A percentile compares a stretch with the other conserved stretches of the same genome.
These are phyloP conservation scores for Purpureocillium takamizusanense DNA, from an alignment of 2,329 filamentous ascomycete genomes.

Conservation along the genomic window DNA sequence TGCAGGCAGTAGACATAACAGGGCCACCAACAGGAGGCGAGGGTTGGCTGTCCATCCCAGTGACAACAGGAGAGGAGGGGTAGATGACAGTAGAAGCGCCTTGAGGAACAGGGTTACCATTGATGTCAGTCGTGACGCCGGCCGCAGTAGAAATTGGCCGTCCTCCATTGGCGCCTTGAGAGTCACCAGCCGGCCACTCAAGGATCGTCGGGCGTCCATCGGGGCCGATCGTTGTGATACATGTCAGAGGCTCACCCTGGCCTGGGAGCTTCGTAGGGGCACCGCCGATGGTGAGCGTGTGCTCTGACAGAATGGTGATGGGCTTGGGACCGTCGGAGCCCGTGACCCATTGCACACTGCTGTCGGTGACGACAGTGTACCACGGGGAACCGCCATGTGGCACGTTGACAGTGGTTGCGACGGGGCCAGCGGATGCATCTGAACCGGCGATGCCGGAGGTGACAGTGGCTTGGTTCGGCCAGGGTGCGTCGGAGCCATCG, in stretches of 20 bases:
- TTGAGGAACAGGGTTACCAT: slow-evolving; percentile 3
- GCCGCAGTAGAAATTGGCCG: slow-evolving; percentile 7
- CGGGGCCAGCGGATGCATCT: slow-evolving; percentile 2
- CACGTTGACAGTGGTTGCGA: slow-evolving; percentile 3
- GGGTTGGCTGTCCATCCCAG: background rate
- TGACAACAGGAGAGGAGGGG: background rate
- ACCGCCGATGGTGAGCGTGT: slow-evolving; percentile 11
- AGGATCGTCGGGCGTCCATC: slow-evolving; percentile 19
- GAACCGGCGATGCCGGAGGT: slow-evolving; percentile 6
- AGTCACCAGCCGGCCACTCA: slow-evolving; percentile 4
- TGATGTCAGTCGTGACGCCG: slow-evolving; percentile 4
- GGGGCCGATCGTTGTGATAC: slow-evolving; percentile 10
- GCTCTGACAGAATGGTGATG: slow-evolving; percentile 12
- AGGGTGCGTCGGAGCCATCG: slow-evolving; percentile 7
- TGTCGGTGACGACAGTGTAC: slow-evolving; percentile 14
- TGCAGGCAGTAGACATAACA: slow-evolving; percentile 11
- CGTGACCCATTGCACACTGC: slow-evolving; percentile 12
- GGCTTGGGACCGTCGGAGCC: slow-evolving; percentile 9
- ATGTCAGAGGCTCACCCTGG: slow-evolving; percentile 6
- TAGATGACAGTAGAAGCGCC: slow-evolving; percentile 1
- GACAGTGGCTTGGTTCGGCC: slow-evolving; percentile 8
- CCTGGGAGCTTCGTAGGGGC: slow-evolving; percentile 1
- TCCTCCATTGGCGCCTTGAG: slow-evolving; percentile 4
- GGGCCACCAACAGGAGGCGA: background rate
- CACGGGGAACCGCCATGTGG: slow-evolving; percentile 2